A percentile compares a stretch with the other conserved stretches of the same genome.
Conservation (phyloP, 73 alveolate genomes). For the Paramecium biaurelia region DNA sequence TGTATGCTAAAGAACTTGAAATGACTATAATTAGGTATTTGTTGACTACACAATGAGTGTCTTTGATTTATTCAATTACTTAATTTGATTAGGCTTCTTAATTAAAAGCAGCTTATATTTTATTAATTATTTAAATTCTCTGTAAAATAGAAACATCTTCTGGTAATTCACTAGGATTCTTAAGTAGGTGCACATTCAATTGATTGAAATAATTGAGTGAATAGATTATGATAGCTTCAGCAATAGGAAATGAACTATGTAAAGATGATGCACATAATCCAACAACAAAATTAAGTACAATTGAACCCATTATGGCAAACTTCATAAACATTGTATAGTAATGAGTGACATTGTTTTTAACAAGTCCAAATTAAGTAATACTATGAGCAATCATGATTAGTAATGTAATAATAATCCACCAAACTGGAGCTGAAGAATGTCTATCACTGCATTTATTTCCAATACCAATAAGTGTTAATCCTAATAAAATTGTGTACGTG, state of each 20-base stretch:
- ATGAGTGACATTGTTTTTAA: background rate
- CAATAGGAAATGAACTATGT: background rate
- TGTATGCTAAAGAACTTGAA: background rate
- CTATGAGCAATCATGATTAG: background rate
- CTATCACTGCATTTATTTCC: background rate
- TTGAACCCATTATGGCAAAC: background rate
- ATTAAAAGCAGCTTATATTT: background rate
- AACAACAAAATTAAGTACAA: background rate
- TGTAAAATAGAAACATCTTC: background rate
- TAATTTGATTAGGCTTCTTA: background rate
- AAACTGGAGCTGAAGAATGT: background rate
- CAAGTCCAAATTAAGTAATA: background rate
- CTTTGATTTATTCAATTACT: too few relatives aligned
- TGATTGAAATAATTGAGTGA: background rate
- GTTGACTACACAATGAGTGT: background rate
- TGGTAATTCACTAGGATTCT: background rate
- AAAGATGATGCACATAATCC: background rate
- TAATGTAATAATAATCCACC: constrained; percentile 2
- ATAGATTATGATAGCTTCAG: background rate
- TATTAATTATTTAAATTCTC: background rate
- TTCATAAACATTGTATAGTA: background rate
- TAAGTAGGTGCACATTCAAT: background rate
- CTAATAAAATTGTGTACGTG: background rate
- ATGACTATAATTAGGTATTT: background rate
- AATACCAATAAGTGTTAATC: background rate